Conservation (phyloP, 768 basidiomycete genomes). For the Phlegmacium glaucopus region DNA sequence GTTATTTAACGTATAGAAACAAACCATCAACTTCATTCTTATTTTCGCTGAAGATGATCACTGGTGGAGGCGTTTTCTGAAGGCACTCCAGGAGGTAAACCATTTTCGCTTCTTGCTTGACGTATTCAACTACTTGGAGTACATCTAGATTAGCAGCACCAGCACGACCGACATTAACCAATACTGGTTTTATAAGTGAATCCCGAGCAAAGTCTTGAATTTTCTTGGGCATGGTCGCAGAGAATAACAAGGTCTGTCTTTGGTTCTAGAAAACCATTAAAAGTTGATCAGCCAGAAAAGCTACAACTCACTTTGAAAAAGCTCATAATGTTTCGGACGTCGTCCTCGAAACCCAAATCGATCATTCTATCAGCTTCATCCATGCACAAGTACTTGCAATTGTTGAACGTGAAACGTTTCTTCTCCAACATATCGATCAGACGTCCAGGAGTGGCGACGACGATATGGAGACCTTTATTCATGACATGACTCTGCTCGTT, state of each 20-base stretch:
- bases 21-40: constrained; percentile 99
- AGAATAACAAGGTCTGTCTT: constrained; percentile 95
- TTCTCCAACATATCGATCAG: constrained; percentile 99
- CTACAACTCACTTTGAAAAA: constrained; percentile 79
- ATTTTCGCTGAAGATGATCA: constrained; percentile 97
- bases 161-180: constrained; percentile 97
- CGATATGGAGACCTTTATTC: constrained; percentile 89
- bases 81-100: constrained; percentile 96
- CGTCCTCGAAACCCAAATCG: constrained; percentile 97
- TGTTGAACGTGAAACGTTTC: constrained; percentile 85
- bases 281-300: neutral
- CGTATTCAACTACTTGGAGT: constrained; percentile 95
- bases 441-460: constrained; percentile 95
- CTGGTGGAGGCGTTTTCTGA: constrained; percentile 97
- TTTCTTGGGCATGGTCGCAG: constrained; percentile 98
- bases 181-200: constrained; percentile 89
- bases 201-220: constrained; percentile 99
- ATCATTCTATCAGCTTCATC: constrained; percentile 99
- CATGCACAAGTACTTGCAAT: constrained; percentile 97
- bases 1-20: constrained; percentile 12
- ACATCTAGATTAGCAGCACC: constrained; percentile 98
- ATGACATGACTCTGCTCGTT: constrained; percentile 92
- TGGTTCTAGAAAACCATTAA: constrained; percentile 59
- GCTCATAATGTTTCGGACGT: constrained; percentile 98
- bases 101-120: constrained; percentile 99